phyloP scores from a whole-genome alignment of 2,329 filamentous ascomycete genomes.

The Trichoderma sp. region DNA sequence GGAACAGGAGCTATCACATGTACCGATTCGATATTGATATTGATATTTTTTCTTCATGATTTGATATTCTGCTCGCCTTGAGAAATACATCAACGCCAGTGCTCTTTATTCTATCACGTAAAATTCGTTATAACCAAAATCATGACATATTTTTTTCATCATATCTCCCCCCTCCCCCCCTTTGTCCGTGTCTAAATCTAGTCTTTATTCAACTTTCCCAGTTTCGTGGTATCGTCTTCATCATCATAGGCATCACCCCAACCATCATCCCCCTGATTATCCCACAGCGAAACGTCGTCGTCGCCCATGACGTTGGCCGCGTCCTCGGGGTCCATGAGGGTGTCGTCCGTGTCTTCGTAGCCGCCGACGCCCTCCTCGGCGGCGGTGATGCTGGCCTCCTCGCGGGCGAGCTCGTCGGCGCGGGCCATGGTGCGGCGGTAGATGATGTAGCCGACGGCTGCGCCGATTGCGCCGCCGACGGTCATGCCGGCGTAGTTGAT shows the following conservation, averaged over 20 bases:
- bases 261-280: conserved; percentile 35
- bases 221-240: neutral
- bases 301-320: conserved; percentile 55
- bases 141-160: neutral
- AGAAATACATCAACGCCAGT: neutral
- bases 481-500: conserved; percentile 82
- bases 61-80: neutral
- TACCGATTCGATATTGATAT: neutral
- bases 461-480: conserved; percentile 67
- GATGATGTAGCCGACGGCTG: conserved; percentile 77
- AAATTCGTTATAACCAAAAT: neutral
- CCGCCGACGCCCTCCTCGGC: conserved; percentile 35
- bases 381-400: conserved; percentile 36
- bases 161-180: too few relatives aligned
- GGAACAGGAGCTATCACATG: neutral
- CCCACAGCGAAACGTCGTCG: conserved; percentile 59
- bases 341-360: conserved; percentile 46
- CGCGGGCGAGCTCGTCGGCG: conserved; percentile 54
- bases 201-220: conserved; percentile 2
- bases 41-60: neutral
- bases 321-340: conserved; percentile 46
- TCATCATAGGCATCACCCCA: conserved; percentile 29
- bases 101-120: neutral
- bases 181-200: neutral
- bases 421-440: conserved; percentile 68